Base-by-base conservation (phyloP, 805 yeast species). In the Spathaspora arborariae region DNA sequence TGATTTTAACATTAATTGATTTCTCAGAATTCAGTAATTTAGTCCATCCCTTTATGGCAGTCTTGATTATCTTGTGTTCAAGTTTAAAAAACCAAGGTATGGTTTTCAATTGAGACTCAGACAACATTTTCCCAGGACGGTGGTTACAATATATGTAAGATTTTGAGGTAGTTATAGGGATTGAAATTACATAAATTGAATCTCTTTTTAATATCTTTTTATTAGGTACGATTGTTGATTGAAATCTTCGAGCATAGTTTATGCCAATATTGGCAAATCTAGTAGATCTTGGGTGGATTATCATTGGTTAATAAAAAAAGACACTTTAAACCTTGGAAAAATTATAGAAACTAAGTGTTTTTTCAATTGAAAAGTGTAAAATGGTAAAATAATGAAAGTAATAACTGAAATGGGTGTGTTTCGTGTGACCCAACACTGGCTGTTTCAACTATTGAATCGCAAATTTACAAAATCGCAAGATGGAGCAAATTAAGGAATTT, bases 71-170 rank as follows among this genome's bases (percentile, higher is more conserved):
- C 58, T 74, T 77, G 37, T 64, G 56, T 53, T 81, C 85, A 18
- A 76, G 38, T 42, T 60, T 64, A 13, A 76, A 71, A n/a, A 60
- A 30, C 47, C 60, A 51, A 6, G 74, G 73, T 39, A 64, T 52
- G 24, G 56, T 53, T 16, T 61, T 53, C 11, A 51, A 40, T 49
- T 68, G 71, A 11, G 58, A 49, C 18, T 53, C 41, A 42, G 54
- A 53, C 20, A 71, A 55, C 2, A 63, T 51, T 4, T 56, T 43
- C 35, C 35, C 35, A 1, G 68, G 67, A 38, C 58, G 71, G 56
- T 82, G 83, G 62, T 85, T 85, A 66, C 88, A 87, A 59, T 83
- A 82, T 20, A 90, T 63, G 60, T 79, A 84, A 3, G 87, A 75
- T 49, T 76, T 75, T 44, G 71, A 61, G 2, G 80, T 68, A 5